Percentiles rank a stretch among this genome's conserved stretches.
Conservation (phyloP, 352 stramenopile genomes). For the Phytophthora rubi region DNA sequence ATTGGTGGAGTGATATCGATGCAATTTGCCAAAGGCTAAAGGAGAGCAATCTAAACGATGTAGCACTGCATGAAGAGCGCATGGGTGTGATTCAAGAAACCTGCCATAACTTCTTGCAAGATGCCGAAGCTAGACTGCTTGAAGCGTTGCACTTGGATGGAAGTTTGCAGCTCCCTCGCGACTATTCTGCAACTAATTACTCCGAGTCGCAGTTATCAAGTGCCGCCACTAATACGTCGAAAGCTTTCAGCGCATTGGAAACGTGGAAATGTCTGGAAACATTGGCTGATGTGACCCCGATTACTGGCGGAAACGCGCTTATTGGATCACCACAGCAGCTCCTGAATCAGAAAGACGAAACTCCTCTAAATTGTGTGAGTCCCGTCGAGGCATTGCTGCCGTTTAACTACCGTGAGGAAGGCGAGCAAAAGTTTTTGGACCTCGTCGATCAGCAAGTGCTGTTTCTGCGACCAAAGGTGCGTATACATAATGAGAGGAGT, state of each 20-base stretch:
- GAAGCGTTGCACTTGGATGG: conserved; percentile 50
- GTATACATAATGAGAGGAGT: neutral
- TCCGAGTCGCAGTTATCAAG: neutral
- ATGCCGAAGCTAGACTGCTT: conserved; percentile 37
- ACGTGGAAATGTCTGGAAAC: conserved; percentile 76
- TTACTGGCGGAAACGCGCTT: conserved; percentile 28
- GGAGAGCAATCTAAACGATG: conserved; percentile 25
- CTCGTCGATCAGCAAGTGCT: conserved; percentile 63
- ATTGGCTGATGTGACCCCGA: conserved; percentile 41
- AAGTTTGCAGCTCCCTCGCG: conserved; percentile 33
- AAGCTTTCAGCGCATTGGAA: conserved; percentile 60
- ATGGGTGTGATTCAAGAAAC: conserved; percentile 47
- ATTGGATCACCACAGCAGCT: conserved; percentile 56
- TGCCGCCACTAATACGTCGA: conserved; percentile 18
- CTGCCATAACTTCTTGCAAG: conserved; percentile 49
- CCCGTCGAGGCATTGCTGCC: conserved; percentile 65
- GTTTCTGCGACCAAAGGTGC: conserved; percentile 70
- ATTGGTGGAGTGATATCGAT: conserved; percentile 78
- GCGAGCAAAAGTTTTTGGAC: conserved; percentile 70
- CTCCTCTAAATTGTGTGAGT: conserved; percentile 53
- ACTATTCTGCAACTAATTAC: neutral
- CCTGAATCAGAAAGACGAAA: conserved; percentile 42
- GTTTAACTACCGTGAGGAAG: conserved; percentile 63
- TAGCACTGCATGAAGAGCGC: conserved; percentile 38
- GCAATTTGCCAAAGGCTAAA: conserved; percentile 48